These are phyloP conservation scores for Camellia lanceoleosa DNA, from an alignment of 148 eudicot species.

Conservation along the genomic window DNA sequence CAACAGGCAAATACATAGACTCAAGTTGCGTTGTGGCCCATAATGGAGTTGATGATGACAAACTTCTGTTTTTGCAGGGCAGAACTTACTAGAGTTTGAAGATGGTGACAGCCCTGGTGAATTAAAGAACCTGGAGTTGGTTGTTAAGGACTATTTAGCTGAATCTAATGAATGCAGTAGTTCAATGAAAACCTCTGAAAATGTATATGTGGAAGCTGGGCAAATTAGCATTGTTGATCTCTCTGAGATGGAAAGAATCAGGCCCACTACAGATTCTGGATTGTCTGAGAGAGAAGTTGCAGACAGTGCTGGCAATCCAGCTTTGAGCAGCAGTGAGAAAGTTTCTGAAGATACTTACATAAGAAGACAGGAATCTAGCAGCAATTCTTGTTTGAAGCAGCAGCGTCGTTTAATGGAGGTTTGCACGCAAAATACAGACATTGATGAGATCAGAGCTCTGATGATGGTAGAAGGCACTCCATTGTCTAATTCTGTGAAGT, in stretches of 20 bases:
- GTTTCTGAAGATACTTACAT: not conserved
- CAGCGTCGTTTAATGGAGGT: not conserved
- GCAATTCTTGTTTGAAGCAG: conserved; percentile 14
- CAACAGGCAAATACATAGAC: not conserved
- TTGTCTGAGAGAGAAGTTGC: conserved; percentile 2
- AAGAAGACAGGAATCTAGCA: not conserved
- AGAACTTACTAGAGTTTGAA: not conserved
- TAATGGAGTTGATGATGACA: conserved; percentile 5
- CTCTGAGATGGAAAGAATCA: not conserved
- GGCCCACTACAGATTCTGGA: not conserved
- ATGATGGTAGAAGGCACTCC: conserved; percentile 2
- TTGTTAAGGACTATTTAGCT: not conserved
- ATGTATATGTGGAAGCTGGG: not conserved
- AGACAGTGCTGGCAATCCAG: not conserved
- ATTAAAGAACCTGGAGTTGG: not conserved
- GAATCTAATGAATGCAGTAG: not conserved
- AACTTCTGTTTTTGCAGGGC: not conserved
- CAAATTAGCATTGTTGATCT: not conserved
- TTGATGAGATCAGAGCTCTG: conserved; percentile 5
- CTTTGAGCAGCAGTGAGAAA: not conserved
- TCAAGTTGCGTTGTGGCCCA: not conserved
- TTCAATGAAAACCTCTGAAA: not conserved
- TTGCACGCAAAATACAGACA: not conserved
- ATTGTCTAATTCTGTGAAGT: conserved; percentile 2
- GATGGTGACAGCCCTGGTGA: not conserved